Conservation (phyloP, 192 early-diverging fungal genomes). For the Coemansia sp. region DNA sequence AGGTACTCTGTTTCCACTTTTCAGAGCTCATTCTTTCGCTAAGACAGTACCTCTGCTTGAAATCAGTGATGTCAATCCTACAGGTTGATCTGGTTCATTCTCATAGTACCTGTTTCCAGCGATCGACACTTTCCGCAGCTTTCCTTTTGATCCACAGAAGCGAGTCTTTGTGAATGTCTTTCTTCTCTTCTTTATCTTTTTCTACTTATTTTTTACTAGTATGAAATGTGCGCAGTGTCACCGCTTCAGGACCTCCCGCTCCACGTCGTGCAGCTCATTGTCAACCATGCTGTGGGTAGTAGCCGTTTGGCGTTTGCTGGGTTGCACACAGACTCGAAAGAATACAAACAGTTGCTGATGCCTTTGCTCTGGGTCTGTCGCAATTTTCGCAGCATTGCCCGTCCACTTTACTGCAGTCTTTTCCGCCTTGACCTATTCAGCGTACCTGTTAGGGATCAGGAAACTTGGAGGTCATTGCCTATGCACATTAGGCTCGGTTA, state of each 20-base stretch:
- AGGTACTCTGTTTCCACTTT: background rate
- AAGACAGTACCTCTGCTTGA: background rate
- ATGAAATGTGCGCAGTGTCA: background rate
- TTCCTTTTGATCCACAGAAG: background rate
- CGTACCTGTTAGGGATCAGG: background rate
- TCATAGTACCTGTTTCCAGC: background rate
- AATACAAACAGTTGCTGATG: background rate
- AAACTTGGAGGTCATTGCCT: background rate
- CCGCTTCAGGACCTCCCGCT: background rate
- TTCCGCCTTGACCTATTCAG: background rate
- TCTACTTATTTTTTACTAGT: background rate
- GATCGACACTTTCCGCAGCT: background rate
- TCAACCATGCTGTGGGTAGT: background rate
- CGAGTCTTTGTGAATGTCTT: background rate
- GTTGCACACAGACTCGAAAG: background rate
- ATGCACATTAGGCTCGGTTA: background rate
- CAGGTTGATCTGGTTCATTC: background rate
- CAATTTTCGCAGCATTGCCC: background rate
- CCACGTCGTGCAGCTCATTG: background rate
- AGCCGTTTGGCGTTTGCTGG: background rate
- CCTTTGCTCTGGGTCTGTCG: background rate
- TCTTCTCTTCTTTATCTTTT: background rate
- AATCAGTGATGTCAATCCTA: background rate
- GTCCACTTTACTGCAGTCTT: background rate
- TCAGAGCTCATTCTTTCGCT: background rate